These are phyloP conservation scores for Yamadazyma akitaensis DNA, from an alignment of 805 yeast genomes.

Conservation along the genomic window DNA sequence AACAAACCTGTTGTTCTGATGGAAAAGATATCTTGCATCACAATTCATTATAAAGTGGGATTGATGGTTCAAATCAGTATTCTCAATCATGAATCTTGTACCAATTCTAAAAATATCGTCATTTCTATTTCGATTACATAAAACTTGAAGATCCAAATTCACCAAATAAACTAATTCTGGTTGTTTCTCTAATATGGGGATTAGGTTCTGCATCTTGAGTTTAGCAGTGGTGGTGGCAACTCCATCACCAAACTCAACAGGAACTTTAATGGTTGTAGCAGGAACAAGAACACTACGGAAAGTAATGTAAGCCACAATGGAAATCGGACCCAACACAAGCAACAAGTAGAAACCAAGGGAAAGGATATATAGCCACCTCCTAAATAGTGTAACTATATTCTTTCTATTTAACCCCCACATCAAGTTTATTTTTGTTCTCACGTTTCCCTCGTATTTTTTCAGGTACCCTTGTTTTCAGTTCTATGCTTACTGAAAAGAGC, in stretches of 20 bases:
- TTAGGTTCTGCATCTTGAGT: neutral
- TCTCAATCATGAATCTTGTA: slow-evolving; percentile 2
- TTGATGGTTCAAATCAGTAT: neutral
- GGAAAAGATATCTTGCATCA: slow-evolving; percentile 28
- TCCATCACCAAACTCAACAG: slow-evolving; percentile 8
- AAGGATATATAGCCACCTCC: slow-evolving; percentile 23
- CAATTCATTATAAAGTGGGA: slow-evolving; percentile 24
- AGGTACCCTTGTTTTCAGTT: neutral
- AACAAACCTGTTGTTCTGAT: slow-evolving; percentile 27
- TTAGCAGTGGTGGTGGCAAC: neutral
- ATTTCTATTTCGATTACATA: slow-evolving; percentile 20
- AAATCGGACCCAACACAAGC: slow-evolving; percentile 31
- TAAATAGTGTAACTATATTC: slow-evolving; percentile 2
- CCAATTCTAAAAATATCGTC: slow-evolving; percentile 16
- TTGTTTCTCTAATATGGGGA: slow-evolving; percentile 10
- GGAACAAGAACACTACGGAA: slow-evolving; percentile 37
- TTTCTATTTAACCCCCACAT: slow-evolving; percentile 6
- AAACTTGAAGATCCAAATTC: slow-evolving; percentile 20
- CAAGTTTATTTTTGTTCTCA: neutral
- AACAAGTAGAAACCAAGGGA: slow-evolving; percentile 20
- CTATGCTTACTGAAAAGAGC: neutral
- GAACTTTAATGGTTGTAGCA: slow-evolving; percentile 14
- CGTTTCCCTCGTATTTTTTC: neutral
- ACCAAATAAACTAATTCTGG: slow-evolving; percentile 19
- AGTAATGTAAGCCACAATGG: slow-evolving; percentile 31